Evolutionary conservation across 768 basidiomycete species (phyloP).

Genomic region (Pseudohyphozyma bogoriensis): DNA sequence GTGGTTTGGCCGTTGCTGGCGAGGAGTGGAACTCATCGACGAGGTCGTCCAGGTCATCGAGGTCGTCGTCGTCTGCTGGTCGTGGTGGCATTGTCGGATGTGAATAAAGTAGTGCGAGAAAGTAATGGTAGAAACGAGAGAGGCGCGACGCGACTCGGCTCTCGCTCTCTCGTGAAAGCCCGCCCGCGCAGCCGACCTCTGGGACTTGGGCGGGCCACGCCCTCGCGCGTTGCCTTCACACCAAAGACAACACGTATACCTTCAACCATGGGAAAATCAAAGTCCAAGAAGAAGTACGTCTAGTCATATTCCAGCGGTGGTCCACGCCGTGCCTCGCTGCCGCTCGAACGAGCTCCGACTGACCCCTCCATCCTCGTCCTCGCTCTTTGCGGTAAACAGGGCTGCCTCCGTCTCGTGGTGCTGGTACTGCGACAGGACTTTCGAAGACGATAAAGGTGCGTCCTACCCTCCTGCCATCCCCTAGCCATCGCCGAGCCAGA

Average conservation of each 20-base stretch:
- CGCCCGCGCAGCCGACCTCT: too few relatives aligned
- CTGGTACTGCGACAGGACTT: conserved; percentile 94
- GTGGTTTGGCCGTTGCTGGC: neutral
- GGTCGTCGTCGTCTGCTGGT: too few relatives aligned
- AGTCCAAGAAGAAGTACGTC: conserved; percentile 13
- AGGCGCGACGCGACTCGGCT: too few relatives aligned
- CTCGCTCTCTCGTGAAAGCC: too few relatives aligned
- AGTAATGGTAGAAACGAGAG: too few relatives aligned
- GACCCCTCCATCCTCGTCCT: neutral
- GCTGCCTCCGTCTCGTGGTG: conserved; percentile 66
- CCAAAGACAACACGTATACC: too few relatives aligned
- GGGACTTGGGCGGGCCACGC: too few relatives aligned
- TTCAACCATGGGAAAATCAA: too few relatives aligned
- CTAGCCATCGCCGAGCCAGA: neutral
- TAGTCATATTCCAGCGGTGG: neutral
- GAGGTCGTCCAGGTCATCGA: conserved; percentile 29
- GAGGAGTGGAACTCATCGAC: conserved; percentile 28
- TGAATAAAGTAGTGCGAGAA: too few relatives aligned
- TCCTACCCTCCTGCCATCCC: conserved; percentile 22
- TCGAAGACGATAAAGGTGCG: conserved; percentile 96
- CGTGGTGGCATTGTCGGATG: too few relatives aligned
- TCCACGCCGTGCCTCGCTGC: neutral
- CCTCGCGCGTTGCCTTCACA: too few relatives aligned
- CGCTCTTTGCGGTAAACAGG: neutral
- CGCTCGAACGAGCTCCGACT: neutral